Conservation (phyloP, 148 eudicot genomes). For the Beta vulgaris region DNA sequence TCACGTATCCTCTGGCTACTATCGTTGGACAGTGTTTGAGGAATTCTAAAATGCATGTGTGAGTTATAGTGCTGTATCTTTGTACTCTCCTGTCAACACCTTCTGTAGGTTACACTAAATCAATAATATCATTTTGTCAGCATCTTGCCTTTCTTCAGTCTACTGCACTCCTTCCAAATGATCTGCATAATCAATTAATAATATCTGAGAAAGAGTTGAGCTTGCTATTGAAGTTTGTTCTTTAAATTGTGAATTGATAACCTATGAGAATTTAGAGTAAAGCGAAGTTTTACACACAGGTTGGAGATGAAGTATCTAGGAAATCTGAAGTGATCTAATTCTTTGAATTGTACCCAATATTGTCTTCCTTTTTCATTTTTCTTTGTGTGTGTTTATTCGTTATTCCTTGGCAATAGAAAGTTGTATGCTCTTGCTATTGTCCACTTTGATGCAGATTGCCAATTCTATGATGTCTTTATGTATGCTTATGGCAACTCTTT, state of each 20-base stretch:
- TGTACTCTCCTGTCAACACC: background rate
- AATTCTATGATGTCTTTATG: background rate
- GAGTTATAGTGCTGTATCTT: background rate
- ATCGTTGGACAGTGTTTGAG: background rate
- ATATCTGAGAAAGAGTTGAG: background rate
- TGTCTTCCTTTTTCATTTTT: background rate
- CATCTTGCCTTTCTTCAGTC: background rate
- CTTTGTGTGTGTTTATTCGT: background rate
- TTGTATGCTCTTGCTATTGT: background rate
- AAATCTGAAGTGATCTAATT: too few species aligned
- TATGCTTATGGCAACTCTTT: background rate
- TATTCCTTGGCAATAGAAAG: background rate
- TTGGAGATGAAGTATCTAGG: too few species aligned
- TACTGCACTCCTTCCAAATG: background rate
- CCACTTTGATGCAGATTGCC: background rate
- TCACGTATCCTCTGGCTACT: background rate
- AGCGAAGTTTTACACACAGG: too few species aligned
- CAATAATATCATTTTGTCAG: background rate
- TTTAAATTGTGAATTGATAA: background rate
- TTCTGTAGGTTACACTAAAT: background rate
- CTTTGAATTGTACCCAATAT: too few species aligned
- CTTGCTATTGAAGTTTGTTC: background rate
- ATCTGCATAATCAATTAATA: background rate
- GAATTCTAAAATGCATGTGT: background rate
- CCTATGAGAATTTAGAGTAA: too few species aligned